Conservation (phyloP, 2,329 filamentous ascomycete genomes). For the Microcyclospora pomicola region DNA sequence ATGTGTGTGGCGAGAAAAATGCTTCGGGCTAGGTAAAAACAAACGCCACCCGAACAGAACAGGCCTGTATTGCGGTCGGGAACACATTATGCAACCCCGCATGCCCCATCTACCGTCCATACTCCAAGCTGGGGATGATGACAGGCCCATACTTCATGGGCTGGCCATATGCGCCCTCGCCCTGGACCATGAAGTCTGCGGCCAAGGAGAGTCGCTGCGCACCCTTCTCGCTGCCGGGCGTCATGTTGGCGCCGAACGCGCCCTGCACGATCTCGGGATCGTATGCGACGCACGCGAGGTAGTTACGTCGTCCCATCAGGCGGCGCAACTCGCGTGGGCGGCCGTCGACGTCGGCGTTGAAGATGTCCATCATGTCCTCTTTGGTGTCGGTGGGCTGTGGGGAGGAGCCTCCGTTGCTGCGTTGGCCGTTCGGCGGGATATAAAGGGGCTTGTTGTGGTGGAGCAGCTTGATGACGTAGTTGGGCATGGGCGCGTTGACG, state of each 20-base stretch:
- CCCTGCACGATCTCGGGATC: slow-evolving; percentile 63
- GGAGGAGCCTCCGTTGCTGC: slow-evolving; percentile 36
- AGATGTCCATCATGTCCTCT: slow-evolving; percentile 99
- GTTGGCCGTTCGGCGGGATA: slow-evolving; percentile 74
- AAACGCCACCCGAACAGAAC: no score
- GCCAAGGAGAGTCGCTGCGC: slow-evolving; percentile 59
- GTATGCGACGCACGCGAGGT: slow-evolving; percentile 84
- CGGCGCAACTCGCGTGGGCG: slow-evolving; percentile 69
- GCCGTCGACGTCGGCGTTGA: slow-evolving; percentile 87
- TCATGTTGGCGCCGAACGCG: slow-evolving; percentile 11
- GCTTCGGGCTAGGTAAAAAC: no score
- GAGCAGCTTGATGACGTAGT: slow-evolving; percentile 85
- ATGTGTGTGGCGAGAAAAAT: no score
- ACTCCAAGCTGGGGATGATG: slow-evolving; percentile 61
- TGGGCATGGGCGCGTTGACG: slow-evolving; percentile 72
- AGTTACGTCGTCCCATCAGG: slow-evolving; percentile 87
- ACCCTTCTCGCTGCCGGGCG: slow-evolving; percentile 21
- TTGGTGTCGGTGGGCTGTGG: slow-evolving; percentile 66
- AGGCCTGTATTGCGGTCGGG: no score
- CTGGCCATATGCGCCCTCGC: slow-evolving; percentile 63
- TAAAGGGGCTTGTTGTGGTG: slow-evolving; percentile 90
- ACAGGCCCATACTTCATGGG: slow-evolving; percentile 96
- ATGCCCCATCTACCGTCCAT: slow-evolving; percentile 26
- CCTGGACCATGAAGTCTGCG: slow-evolving; percentile 94
- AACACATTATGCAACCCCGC: neutral